phyloP scores from a whole-genome alignment of 2,329 filamentous ascomycete species.

The Paracamarosporium sp. region DNA sequence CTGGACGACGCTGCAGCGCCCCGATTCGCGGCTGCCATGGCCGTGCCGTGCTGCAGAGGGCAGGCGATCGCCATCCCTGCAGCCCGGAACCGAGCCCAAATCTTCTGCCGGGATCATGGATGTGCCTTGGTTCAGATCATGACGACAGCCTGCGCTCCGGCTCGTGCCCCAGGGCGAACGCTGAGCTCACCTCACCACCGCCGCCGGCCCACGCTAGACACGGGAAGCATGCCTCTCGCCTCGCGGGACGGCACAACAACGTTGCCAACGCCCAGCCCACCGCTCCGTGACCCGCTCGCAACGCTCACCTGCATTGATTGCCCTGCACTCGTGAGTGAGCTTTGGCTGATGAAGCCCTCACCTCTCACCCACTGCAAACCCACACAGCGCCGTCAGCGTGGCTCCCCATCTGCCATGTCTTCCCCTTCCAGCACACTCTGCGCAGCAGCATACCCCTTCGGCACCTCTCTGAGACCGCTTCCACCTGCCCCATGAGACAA shows the following conservation, averaged over 20 bases:
- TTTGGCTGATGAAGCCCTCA: constrained; percentile 19
- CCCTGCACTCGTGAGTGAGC: constrained; percentile 21
- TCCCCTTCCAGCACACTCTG: no score
- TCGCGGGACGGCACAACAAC: constrained; percentile 31
- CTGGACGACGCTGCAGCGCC: neutral
- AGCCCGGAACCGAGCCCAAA: constrained; percentile 28
- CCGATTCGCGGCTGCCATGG: constrained; percentile 11
- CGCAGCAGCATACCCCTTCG: no score
- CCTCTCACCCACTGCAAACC: neutral
- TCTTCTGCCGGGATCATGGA: constrained; percentile 34
- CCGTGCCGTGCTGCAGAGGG: constrained; percentile 8
- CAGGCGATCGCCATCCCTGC: constrained; percentile 22
- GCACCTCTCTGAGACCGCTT: no score
- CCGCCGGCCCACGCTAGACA: neutral
- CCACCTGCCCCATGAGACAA: neutral
- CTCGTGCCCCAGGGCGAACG: constrained; percentile 17
- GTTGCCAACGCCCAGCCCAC: constrained; percentile 11
- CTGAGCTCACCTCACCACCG: constrained; percentile 2
- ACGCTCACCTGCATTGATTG: constrained; percentile 27
- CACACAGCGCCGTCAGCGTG: neutral
- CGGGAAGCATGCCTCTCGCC: constrained; percentile 12
- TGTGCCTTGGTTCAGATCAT: constrained; percentile 35
- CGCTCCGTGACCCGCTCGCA: constrained; percentile 1
- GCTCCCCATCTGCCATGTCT: neutral
- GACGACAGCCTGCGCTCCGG: constrained; percentile 34